Percentiles rank a stretch among this genome's conserved stretches.
These are phyloP conservation scores for Ophiostoma perfectum DNA, from an alignment of 2,329 filamentous ascomycete genomes.

Conservation along the genomic window DNA sequence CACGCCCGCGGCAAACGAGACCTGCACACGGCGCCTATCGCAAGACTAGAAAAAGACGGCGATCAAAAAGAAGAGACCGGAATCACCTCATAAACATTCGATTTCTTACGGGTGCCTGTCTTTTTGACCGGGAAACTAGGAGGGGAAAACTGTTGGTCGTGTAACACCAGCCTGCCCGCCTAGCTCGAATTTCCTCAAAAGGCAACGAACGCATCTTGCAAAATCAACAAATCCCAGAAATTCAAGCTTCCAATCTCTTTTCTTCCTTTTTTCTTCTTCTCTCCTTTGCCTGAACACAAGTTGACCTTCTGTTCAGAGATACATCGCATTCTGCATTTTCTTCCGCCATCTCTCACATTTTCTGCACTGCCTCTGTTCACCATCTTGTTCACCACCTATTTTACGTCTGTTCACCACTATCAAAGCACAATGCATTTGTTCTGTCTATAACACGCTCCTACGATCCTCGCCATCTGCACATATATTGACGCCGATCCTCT, in stretches of 20 bases:
- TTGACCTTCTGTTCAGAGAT: background rate
- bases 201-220: background rate
- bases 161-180: background rate
- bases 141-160: background rate
- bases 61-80: background rate
- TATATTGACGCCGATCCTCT: constrained; percentile 7
- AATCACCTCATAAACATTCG: background rate
- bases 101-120: background rate
- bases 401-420: constrained; percentile 4
- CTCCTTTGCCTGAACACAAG: background rate
- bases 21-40: background rate
- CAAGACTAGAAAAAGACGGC: background rate
- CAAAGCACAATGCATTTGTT: constrained; percentile 6
- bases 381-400: constrained; percentile 3
- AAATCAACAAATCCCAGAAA: background rate
- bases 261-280: background rate
- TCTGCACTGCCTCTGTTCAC: background rate
- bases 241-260: background rate
- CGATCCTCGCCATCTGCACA: background rate
- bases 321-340: background rate
- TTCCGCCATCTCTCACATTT: background rate
- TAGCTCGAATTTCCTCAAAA: constrained; percentile 7
- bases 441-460: background rate
- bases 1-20: background rate
- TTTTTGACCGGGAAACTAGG: background rate